Conservation (phyloP, 2,329 filamentous ascomycete genomes). For the Helminthosporium solani region DNA sequence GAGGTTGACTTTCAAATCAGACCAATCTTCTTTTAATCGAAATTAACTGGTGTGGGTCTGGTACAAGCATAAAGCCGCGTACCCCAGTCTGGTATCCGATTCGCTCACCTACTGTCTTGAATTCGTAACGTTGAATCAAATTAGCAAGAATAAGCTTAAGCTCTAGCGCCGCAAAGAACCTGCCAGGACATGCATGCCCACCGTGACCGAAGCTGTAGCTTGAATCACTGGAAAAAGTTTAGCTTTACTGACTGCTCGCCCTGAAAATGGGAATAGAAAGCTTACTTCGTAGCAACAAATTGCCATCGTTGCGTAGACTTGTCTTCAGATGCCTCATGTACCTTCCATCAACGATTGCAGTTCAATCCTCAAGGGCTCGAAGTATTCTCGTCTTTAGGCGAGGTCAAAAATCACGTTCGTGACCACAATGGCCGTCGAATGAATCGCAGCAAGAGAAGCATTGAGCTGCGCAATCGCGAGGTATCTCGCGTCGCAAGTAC, state of each 20-base stretch:
- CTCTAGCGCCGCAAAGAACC: background rate
- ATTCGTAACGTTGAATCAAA: background rate
- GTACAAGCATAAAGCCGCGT: conserved; percentile 1
- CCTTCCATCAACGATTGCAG: background rate
- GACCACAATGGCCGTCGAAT: too few species aligned
- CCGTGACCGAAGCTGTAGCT: background rate
- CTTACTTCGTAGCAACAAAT: background rate
- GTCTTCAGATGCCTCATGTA: background rate
- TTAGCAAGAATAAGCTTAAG: background rate
- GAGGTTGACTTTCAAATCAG: conserved; percentile 11
- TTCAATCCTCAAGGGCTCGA: too few species aligned
- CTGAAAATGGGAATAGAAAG: background rate
- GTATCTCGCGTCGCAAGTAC: too few species aligned
- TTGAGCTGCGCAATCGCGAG: too few species aligned
- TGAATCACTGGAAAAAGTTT: background rate
- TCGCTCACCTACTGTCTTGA: background rate
- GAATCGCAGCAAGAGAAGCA: too few species aligned
- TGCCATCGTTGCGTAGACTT: conserved; percentile 1
- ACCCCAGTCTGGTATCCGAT: background rate
- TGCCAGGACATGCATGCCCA: background rate
- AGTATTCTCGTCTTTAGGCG: too few species aligned
- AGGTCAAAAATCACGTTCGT: too few species aligned
- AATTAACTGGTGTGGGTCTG: background rate
- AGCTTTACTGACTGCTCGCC: background rate
- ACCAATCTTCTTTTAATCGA: background rate